Percentiles rank a stretch among this genome's conserved stretches.
Conservation (phyloP, 192 early-diverging fungal genomes). For the Jimgerdemannia flammicorona region DNA sequence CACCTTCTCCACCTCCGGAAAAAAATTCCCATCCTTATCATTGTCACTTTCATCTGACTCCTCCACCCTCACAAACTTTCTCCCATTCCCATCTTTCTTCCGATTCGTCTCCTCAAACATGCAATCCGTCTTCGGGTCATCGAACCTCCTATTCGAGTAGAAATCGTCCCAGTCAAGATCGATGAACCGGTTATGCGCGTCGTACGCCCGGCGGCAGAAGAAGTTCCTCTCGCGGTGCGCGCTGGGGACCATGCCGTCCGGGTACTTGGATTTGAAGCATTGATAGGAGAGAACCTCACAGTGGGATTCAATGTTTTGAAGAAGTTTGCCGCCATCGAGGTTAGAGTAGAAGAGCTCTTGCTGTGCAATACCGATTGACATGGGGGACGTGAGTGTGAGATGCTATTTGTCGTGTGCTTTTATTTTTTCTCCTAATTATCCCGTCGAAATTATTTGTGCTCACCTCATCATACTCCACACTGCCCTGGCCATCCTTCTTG, state of each 20-base stretch:
- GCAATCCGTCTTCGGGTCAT: not conserved
- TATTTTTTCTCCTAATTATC: no score
- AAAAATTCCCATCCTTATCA: conserved; percentile 16
- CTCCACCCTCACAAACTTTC: conserved; percentile 16
- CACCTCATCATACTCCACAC: conserved; percentile 19
- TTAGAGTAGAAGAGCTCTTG: conserved; percentile 44
- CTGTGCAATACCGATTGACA: conserved; percentile 19
- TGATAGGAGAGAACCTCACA: conserved; percentile 26
- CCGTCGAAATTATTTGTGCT: not conserved
- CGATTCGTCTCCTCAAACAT: conserved; percentile 16
- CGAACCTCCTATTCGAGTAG: conserved; percentile 11
- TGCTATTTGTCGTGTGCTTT: no score
- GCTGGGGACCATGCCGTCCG: not conserved
- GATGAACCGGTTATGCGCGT: conserved; percentile 33
- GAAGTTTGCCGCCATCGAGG: conserved; percentile 37
- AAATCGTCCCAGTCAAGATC: conserved; percentile 41
- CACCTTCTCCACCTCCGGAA: conserved; percentile 6
- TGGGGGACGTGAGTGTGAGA: conserved; percentile 2
- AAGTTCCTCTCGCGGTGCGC: conserved; percentile 4
- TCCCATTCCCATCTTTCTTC: not conserved
- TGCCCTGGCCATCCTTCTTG: conserved; percentile 24
- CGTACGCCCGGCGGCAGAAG: conserved; percentile 36
- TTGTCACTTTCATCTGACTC: conserved; percentile 13
- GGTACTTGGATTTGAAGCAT: not conserved
- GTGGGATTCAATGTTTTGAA: conserved; percentile 30